A percentile compares a stretch with the other conserved stretches of the same genome.
phyloP scores from a whole-genome alignment of 176 grass and related monocot genomes.

The Luzula sylvatica region DNA sequence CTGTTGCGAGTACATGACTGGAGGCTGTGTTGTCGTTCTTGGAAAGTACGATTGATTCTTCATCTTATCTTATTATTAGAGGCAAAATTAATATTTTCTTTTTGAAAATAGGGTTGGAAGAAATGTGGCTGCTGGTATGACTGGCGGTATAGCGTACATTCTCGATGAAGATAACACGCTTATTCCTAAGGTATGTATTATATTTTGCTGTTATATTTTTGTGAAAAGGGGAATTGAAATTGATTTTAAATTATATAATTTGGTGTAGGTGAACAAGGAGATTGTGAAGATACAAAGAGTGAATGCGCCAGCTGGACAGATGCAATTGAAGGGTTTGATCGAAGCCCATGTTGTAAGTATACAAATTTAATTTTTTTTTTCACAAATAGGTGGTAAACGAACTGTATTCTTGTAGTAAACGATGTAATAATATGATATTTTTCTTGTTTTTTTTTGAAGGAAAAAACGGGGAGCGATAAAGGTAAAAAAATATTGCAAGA shows the following conservation, averaged over 20 bases:
- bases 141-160: slow-evolving; percentile 96
- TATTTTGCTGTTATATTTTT: slow-evolving; percentile 4
- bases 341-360: slow-evolving; percentile 91
- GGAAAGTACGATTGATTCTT: slow-evolving; percentile 68
- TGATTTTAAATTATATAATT: too few relatives aligned
- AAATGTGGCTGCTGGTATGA: slow-evolving; percentile 99
- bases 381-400: background rate
- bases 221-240: background rate
- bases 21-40: slow-evolving; percentile 95
- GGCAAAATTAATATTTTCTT: background rate
- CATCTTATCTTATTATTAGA: background rate
- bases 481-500: slow-evolving; percentile 70
- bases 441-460: slow-evolving; percentile 33
- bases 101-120: slow-evolving; percentile 73
- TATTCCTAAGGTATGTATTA: slow-evolving; percentile 56
- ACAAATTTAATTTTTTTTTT: background rate
- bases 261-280: slow-evolving; percentile 89
- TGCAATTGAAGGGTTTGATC: slow-evolving; percentile 98
- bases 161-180: slow-evolving; percentile 93
- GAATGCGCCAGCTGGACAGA: slow-evolving; percentile 96
- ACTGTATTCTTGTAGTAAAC: background rate
- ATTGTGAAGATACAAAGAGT: slow-evolving; percentile 99
- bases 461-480: slow-evolving; percentile 94
- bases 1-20: slow-evolving; percentile 99
- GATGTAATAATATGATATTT: slow-evolving; percentile 7